Conservation (phyloP, 2,329 filamentous ascomycete genomes). For the Tolypocladium guangdongense region DNA sequence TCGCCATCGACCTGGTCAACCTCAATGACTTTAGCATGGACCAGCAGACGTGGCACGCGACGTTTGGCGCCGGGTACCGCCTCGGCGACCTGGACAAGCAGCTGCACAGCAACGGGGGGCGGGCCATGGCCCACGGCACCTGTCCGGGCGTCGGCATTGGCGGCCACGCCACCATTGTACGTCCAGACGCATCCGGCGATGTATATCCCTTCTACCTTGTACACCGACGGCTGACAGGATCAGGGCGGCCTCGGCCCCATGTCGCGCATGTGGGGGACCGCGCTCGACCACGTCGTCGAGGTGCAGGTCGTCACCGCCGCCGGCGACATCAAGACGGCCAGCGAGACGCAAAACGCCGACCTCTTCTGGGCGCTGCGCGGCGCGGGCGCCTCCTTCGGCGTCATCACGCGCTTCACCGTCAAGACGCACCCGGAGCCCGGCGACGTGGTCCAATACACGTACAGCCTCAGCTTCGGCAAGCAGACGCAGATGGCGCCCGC, state of each 20-base stretch:
- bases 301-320: constrained; percentile 46
- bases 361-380: constrained; percentile 48
- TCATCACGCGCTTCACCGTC: constrained; percentile 46
- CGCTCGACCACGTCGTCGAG: constrained; percentile 43
- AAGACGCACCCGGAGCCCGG: constrained; percentile 45
- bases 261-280: constrained; percentile 47
- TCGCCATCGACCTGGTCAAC: constrained; percentile 44
- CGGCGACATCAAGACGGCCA: constrained; percentile 38
- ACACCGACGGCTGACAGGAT: not conserved
- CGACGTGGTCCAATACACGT: constrained; percentile 47
- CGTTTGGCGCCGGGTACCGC: constrained; percentile 41
- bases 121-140: constrained; percentile 49
- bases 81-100: constrained; percentile 39
- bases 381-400: constrained; percentile 44
- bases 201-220: not conserved
- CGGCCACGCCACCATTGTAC: constrained; percentile 45
- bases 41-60: constrained; percentile 38
- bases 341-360: constrained; percentile 34
- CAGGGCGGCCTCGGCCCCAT: constrained; percentile 47
- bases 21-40: constrained; percentile 44
- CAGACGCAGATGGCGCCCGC: constrained; percentile 34
- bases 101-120: constrained; percentile 37
- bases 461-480: constrained; percentile 37
- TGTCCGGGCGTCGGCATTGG: constrained; percentile 49
- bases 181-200: constrained; percentile 6